Percentiles rank a stretch among this genome's conserved stretches.
phyloP scores from a whole-genome alignment of 306 rosid species.

The Prunus armeniaca region DNA sequence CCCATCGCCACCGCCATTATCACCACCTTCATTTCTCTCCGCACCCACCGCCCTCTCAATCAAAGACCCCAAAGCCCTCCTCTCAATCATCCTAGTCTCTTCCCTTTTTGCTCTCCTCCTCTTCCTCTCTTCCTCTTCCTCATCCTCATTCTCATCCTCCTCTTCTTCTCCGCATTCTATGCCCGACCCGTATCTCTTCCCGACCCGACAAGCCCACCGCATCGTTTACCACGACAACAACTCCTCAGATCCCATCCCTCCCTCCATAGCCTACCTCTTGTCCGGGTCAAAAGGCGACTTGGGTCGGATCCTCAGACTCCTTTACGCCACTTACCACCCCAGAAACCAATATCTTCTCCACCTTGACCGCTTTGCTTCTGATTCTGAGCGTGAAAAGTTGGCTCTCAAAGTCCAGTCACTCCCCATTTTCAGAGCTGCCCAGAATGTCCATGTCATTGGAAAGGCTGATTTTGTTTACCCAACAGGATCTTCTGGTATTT shows the following conservation, averaged over 20 bases:
- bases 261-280: conserved; percentile 70
- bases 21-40: conserved; percentile 6
- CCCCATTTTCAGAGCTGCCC: conserved; percentile 76
- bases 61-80: conserved; percentile 57
- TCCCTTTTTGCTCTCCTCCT: conserved; percentile 47
- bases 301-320: conserved; percentile 57
- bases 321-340: conserved; percentile 61
- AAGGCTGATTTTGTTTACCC: conserved; percentile 69
- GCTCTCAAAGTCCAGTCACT: conserved; percentile 54
- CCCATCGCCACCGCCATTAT: conserved; percentile 16
- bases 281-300: conserved; percentile 64
- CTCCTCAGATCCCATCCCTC: conserved; percentile 53
- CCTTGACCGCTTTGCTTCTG: conserved; percentile 67
- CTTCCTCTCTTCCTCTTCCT: conserved; percentile 28
- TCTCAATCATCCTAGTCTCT: conserved; percentile 45
- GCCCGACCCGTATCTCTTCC: conserved; percentile 74
- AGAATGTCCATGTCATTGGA: conserved; percentile 77
- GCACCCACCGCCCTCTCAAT: conserved; percentile 17
- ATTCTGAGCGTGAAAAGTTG: conserved; percentile 55
- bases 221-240: conserved; percentile 36
- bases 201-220: conserved; percentile 47
- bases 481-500: conserved; percentile 65
- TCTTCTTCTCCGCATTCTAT: conserved; percentile 16
- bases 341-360: conserved; percentile 83
- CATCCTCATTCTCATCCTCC: conserved; percentile 22